Evolutionary conservation across 2,329 filamentous ascomycete species (phyloP), one percentile per base, ranked within the genome.

Genomic region (Aspergillus persii): DNA sequence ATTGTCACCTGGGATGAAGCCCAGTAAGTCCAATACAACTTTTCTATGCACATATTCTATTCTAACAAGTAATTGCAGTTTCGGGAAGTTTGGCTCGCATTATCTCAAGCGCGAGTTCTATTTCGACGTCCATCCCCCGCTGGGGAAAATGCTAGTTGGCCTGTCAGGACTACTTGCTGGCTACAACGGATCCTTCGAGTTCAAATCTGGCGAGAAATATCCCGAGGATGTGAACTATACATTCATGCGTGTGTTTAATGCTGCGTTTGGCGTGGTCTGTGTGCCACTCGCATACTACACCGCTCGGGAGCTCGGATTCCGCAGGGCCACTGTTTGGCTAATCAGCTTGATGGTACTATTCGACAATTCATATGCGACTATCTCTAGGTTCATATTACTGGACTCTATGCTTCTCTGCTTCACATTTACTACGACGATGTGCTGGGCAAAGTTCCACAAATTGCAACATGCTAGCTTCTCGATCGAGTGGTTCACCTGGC

Each of bases 21-120:
- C 67, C 88, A 90, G 86, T 89, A 86, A 75, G 85, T 33, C 29
- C 33, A 41, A 31, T 39, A 29, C 29, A 31, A 27, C 11, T 23
- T 3, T 36, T 36, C 18, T 33, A 9, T 44, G 6, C 27, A 3
- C 29, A 8, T 31, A 47, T 29, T 44, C n/a, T 30, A 53, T 50
- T 56, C 53, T 60, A 36, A 59, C 47, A 29, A 46, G 54, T 50
- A 31, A 26, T 47, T 57, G 39, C 64, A 79, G 77, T 66, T 80
- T 80, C 65, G 78, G 78, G 55, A 99, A 99, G 81, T 99, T 99
- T 77, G 95, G 95, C 65, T 98, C 94, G 69, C 94, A 99, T 80
- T 99, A 99, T 78, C 88, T 99, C 74, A 97, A 99, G 78, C 91
- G 94, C 77, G 95, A 99, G 79, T 97, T 98, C 83, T 99, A 99